Evolutionary conservation across 2,329 filamentous ascomycete genomes (phyloP).

Genomic region (Verticillium albo-atrum): DNA sequence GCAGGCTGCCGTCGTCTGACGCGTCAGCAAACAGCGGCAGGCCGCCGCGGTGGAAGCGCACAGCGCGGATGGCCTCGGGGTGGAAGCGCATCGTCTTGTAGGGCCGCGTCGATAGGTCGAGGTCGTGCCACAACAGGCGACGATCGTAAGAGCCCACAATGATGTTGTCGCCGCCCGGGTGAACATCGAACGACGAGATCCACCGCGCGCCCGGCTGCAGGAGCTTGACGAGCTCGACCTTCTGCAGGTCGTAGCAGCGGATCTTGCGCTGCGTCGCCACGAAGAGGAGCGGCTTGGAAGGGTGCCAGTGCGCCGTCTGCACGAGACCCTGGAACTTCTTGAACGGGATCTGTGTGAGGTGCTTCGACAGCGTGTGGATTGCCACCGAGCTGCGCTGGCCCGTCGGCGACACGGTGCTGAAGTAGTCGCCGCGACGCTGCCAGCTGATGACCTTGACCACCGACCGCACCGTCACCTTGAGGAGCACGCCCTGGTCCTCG

Average conservation of each 20-base stretch:
- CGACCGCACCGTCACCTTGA: slow-evolving; percentile 75
- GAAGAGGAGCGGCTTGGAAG: slow-evolving; percentile 87
- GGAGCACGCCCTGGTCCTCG: slow-evolving; percentile 71
- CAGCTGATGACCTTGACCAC: slow-evolving; percentile 85
- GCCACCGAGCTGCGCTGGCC: slow-evolving; percentile 77
- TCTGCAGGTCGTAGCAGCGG: slow-evolving; percentile 88
- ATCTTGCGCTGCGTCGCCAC: slow-evolving; percentile 93
- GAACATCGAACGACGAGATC: slow-evolving; percentile 92
- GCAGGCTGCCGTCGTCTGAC: slow-evolving; percentile 88
- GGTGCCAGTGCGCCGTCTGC: slow-evolving; percentile 92
- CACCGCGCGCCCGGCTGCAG: slow-evolving; percentile 87
- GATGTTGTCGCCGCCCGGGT: slow-evolving; percentile 88
- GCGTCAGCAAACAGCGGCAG: slow-evolving; percentile 89
- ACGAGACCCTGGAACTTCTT: slow-evolving; percentile 68
- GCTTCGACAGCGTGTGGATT: slow-evolving; percentile 92
- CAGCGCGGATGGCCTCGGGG: slow-evolving; percentile 81
- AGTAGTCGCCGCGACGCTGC: slow-evolving; percentile 92
- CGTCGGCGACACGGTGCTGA: slow-evolving; percentile 82
- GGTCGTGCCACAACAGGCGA: slow-evolving; percentile 91
- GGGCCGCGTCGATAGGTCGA: slow-evolving; percentile 83
- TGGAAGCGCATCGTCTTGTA: slow-evolving; percentile 98
- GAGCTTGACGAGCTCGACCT: slow-evolving; percentile 87
- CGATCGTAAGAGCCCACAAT: slow-evolving; percentile 94
- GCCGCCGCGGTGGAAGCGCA: slow-evolving; percentile 76
- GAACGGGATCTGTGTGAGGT: slow-evolving; percentile 93